Conservation (phyloP, 805 yeast genomes). For the Yarrowia porcina region DNA sequence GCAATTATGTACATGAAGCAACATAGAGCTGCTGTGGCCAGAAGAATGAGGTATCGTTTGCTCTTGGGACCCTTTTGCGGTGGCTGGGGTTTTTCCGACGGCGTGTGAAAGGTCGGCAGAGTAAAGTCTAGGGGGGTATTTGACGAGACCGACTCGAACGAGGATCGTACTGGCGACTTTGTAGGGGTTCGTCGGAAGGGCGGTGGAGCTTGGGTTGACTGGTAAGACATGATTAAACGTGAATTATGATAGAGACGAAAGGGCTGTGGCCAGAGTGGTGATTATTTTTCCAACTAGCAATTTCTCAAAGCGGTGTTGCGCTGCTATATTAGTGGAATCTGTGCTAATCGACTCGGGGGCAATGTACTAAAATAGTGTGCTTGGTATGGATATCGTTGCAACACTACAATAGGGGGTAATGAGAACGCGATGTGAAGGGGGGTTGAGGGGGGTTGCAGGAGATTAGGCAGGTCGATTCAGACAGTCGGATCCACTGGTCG, state of each 20-base stretch:
- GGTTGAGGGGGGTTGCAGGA: background rate
- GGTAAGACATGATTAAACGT: background rate
- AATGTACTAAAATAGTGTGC: constrained; percentile 1
- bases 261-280: background rate
- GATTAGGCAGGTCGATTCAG: background rate
- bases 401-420: background rate
- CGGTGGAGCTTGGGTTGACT: constrained; percentile 15
- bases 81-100: background rate
- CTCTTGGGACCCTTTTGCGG: background rate
- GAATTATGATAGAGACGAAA: background rate
- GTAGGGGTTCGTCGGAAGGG: constrained; percentile 18
- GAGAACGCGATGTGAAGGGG: background rate
- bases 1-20: constrained; percentile 7
- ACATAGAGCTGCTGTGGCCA: background rate
- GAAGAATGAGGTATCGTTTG: background rate
- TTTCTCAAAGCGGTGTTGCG: background rate
- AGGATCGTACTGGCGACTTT: constrained; percentile 13
- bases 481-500: background rate
- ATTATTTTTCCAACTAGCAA: background rate
- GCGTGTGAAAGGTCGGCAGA: background rate
- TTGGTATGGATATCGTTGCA: background rate
- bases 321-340: background rate
- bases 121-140: constrained; percentile 5
- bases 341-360: background rate
- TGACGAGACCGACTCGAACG: background rate